Evolutionary conservation across 768 basidiomycete species (phyloP).

Genomic region (Boletus bicolor): DNA sequence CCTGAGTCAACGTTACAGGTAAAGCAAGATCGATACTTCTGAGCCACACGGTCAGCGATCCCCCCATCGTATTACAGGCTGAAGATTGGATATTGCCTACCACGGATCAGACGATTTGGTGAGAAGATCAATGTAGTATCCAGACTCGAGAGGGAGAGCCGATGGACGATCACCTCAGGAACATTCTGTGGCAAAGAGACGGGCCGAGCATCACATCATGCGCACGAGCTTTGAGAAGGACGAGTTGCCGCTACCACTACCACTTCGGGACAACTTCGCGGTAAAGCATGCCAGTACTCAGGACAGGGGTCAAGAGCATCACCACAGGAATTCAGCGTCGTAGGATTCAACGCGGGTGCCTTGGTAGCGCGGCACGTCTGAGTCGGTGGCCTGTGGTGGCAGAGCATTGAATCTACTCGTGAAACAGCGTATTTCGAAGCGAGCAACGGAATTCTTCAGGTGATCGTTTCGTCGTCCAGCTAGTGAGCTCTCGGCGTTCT

Average conservation of each 20-base stretch:
- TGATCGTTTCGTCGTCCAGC: background rate
- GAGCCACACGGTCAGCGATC: background rate
- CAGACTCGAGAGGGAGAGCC: background rate
- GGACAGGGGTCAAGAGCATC: background rate
- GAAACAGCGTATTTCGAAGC: background rate
- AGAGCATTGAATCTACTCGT: background rate
- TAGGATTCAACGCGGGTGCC: background rate
- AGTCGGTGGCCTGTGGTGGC: background rate
- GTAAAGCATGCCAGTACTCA: background rate
- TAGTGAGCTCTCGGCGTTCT: background rate
- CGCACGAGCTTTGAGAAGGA: background rate
- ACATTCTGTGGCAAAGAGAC: background rate
- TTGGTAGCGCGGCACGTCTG: background rate
- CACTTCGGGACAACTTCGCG: slow-evolving; percentile 13
- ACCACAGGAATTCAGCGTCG: background rate
- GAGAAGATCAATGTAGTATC: background rate
- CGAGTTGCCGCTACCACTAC: slow-evolving; percentile 7
- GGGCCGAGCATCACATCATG: background rate
- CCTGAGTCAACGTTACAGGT: background rate
- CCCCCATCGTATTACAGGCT: background rate
- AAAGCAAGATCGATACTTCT: background rate
- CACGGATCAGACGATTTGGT: background rate
- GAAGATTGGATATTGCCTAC: background rate
- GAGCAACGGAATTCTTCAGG: background rate
- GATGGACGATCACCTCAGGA: slow-evolving; percentile 11